phyloP scores from a whole-genome alignment of 1,284 basidiomycete genomes.

The Pascua guehoae region DNA sequence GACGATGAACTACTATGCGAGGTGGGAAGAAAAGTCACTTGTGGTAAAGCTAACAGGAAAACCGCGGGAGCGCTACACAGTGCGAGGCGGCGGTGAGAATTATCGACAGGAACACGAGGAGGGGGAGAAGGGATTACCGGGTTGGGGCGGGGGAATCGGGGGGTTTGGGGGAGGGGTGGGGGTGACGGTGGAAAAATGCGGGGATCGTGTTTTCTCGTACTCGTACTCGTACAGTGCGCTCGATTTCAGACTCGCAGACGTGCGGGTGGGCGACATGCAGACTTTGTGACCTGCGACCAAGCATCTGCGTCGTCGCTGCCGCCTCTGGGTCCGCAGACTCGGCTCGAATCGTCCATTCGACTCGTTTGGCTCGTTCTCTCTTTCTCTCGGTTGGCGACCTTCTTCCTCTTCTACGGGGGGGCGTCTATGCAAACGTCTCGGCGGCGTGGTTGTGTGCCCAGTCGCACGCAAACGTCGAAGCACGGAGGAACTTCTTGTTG shows the following conservation, averaged over 20 bases:
- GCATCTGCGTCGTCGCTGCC: no score
- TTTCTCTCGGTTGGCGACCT: neutral
- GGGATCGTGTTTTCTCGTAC: neutral
- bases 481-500: conserved; percentile 94
- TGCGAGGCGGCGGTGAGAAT: no score
- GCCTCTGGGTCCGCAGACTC: neutral
- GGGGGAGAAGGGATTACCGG: neutral
- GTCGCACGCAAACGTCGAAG: conserved; percentile 54
- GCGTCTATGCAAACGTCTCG: conserved; percentile 8
- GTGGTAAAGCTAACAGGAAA: no score
- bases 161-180: neutral
- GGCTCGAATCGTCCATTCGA: neutral
- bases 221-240: no score
- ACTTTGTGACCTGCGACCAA: no score
- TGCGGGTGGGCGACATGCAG: no score
- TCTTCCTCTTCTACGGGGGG: neutral
- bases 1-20: no score
- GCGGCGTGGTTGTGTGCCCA: conserved; percentile 49
- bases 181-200: neutral
- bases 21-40: no score
- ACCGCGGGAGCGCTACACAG: no score
- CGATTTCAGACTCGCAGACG: no score
- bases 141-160: neutral
- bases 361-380: neutral
- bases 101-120: no score